These are phyloP conservation scores for Astrothelium subdiscretum DNA, from an alignment of 495 filamentous ascomycete genomes.

Conservation along the genomic window DNA sequence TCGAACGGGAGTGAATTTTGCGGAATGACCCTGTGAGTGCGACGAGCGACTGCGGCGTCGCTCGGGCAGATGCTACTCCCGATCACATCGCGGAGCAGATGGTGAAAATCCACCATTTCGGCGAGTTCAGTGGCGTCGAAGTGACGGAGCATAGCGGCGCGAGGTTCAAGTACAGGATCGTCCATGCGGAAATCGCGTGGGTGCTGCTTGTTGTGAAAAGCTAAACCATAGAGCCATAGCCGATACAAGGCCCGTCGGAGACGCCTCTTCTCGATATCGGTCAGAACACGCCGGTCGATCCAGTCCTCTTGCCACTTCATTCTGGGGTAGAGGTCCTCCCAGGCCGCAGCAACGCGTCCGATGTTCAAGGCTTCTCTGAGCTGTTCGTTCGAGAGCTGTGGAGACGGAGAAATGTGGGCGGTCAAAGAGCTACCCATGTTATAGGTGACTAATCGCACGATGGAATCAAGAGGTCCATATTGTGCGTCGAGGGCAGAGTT, in stretches of 20 bases:
- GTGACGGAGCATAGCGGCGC: slow-evolving; percentile 45
- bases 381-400: too few relatives aligned
- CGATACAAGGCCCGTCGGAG: too few relatives aligned
- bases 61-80: slow-evolving; percentile 47
- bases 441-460: slow-evolving; percentile 48
- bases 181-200: too few relatives aligned
- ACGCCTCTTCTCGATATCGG: too few relatives aligned
- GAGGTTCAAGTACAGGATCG: slow-evolving; percentile 37
- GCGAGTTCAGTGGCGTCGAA: slow-evolving; percentile 43
- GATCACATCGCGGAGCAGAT: slow-evolving; percentile 40
- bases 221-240: too few relatives aligned
- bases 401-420: slow-evolving; percentile 42
- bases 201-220: too few relatives aligned
- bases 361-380: too few relatives aligned
- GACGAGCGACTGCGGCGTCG: slow-evolving; percentile 47
- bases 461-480: slow-evolving; percentile 49
- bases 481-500: slow-evolving; percentile 41
- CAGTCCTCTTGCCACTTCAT: too few relatives aligned
- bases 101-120: slow-evolving; percentile 43
- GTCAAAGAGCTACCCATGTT: slow-evolving; percentile 47
- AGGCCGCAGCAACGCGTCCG: too few relatives aligned
- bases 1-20: too few relatives aligned
- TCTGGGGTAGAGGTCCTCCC: too few relatives aligned
- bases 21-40: slow-evolving; percentile 44
- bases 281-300: too few relatives aligned